Percentiles rank a stretch among this genome's conserved stretches.
These are phyloP conservation scores for Candida mattraensis DNA, from an alignment of 805 yeast genomes.

Conservation along the genomic window DNA sequence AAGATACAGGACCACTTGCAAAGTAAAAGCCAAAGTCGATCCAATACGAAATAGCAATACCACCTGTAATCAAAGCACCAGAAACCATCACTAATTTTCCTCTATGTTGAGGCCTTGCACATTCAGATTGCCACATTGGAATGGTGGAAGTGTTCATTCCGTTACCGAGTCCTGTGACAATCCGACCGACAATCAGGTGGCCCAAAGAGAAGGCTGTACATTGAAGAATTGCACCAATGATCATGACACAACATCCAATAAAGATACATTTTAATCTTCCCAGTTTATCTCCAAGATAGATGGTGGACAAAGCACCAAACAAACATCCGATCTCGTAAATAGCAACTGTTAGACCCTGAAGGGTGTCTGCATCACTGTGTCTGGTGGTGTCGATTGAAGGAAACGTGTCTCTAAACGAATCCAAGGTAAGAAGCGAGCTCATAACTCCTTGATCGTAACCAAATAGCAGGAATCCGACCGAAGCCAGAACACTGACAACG, in stretches of 20 bases:
- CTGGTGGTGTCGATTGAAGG: constrained; percentile 24
- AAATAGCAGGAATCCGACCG: constrained; percentile 40
- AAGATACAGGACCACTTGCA: constrained; percentile 26
- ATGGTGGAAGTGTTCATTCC: constrained; percentile 36
- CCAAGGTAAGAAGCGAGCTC: constrained; percentile 35
- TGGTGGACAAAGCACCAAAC: constrained; percentile 41
- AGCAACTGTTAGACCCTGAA: constrained; percentile 50
- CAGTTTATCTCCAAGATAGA: constrained; percentile 40
- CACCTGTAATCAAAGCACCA: constrained; percentile 30
- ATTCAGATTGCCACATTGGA: constrained; percentile 38
- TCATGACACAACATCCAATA: constrained; percentile 38
- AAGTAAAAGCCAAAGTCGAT: constrained; percentile 38
- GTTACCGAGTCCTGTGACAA: constrained; percentile 38
- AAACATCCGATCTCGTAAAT: constrained; percentile 52
- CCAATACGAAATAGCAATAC: constrained; percentile 37
- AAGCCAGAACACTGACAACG: constrained; percentile 23
- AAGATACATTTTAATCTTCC: constrained; percentile 43
- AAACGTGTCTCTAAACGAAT: constrained; percentile 23
- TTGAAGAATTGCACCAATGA: constrained; percentile 29
- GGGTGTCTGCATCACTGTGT: constrained; percentile 33
- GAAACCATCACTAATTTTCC: constrained; percentile 33
- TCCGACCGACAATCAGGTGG: constrained; percentile 33
- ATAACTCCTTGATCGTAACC: constrained; percentile 56
- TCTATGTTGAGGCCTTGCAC: constrained; percentile 32
- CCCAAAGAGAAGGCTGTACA: constrained; percentile 24